Conservation (phyloP, 345 rosid genomes). For the Gossypium turneri region DNA sequence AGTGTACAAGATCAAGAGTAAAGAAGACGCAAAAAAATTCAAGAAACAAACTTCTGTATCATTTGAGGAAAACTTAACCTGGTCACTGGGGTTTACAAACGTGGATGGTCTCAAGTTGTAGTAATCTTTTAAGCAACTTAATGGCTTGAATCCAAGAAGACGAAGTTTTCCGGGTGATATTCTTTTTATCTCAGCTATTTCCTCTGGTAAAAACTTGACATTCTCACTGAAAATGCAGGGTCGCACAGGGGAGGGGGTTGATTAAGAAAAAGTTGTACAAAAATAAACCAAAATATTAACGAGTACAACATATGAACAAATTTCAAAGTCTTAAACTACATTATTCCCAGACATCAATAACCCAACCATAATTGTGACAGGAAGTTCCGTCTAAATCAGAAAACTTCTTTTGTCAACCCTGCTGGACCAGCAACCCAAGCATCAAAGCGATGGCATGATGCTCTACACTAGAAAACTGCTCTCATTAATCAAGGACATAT, state of each 20-base stretch:
- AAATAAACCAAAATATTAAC: background rate
- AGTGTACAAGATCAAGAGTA: slow-evolving; percentile 4
- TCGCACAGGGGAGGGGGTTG: background rate
- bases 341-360: slow-evolving; percentile 10
- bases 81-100: slow-evolving; percentile 81
- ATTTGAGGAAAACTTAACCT: slow-evolving; percentile 44
- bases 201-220: slow-evolving; percentile 54
- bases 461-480: background rate
- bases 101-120: slow-evolving; percentile 94
- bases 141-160: slow-evolving; percentile 92
- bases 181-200: slow-evolving; percentile 71
- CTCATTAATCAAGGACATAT: background rate
- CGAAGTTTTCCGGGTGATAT: slow-evolving; percentile 60
- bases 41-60: background rate
- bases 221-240: slow-evolving; percentile 45
- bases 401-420: background rate
- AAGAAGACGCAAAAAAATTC: background rate
- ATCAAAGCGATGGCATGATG: background rate
- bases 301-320: background rate
- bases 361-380: background rate
- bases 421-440: background rate
- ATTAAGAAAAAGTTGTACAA: background rate
- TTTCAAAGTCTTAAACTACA: background rate
- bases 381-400: background rate
- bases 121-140: slow-evolving; percentile 82